phyloP scores from a whole-genome alignment of 148 eudicot genomes.

The Nepenthes gracilis region DNA sequence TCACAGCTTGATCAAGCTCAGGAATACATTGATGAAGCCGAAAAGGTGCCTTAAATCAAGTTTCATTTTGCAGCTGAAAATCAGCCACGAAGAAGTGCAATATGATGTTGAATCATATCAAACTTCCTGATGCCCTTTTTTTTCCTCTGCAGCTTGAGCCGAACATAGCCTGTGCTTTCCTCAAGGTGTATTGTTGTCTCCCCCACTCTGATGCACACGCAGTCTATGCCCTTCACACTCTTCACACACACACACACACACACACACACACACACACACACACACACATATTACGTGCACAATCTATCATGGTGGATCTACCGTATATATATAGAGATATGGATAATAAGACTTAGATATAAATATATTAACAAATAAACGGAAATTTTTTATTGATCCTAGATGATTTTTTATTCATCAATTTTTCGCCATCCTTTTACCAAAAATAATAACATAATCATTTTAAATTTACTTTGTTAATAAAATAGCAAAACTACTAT shows the following conservation, averaged over 20 bases:
- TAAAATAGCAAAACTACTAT: too few relatives aligned
- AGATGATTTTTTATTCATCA: too few relatives aligned
- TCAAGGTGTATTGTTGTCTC: constrained; percentile 46
- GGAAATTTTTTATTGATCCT: too few relatives aligned
- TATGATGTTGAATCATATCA: background rate
- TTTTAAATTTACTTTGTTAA: too few relatives aligned
- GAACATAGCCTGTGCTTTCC: constrained; percentile 66
- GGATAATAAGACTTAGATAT: too few relatives aligned
- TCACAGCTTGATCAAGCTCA: constrained; percentile 89
- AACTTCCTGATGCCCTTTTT: constrained; percentile 15
- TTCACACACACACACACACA: background rate
- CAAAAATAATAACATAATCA: too few relatives aligned
- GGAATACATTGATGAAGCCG: constrained; percentile 93
- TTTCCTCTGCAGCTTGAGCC: constrained; percentile 74
- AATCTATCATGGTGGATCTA: too few relatives aligned
- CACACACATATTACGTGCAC: background rate
- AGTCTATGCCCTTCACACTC: background rate
- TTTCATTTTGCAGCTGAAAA: background rate
- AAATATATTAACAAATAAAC: too few relatives aligned
- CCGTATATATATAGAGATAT: too few relatives aligned
- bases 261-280: background rate
- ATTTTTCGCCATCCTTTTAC: too few relatives aligned
- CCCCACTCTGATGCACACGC: background rate
- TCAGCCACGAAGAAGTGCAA: background rate
- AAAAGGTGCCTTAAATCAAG: constrained; percentile 37